A percentile compares a stretch with the other conserved stretches of the same genome.
These are phyloP conservation scores for Myxozyma neglecta DNA, from an alignment of 805 yeast genomes.

Conservation along the genomic window DNA sequence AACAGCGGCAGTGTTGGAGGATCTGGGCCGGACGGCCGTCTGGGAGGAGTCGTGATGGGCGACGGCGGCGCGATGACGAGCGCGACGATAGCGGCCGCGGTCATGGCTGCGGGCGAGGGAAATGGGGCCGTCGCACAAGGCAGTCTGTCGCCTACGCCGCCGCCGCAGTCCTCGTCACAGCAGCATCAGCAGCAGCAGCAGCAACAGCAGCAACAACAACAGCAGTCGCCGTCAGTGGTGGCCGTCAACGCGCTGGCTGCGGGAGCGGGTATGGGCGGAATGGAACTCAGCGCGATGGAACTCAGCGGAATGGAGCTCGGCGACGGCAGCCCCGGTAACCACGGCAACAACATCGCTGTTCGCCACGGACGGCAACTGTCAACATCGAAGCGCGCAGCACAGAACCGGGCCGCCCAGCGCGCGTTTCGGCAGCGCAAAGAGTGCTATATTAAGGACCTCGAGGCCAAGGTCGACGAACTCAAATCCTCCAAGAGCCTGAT, in stretches of 20 bases:
- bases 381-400: constrained; percentile 82
- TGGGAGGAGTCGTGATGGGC: too few relatives aligned
- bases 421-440: constrained; percentile 88
- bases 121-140: background rate
- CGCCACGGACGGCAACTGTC: constrained; percentile 48
- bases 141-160: background rate
- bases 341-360: background rate
- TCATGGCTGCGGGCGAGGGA: too few relatives aligned
- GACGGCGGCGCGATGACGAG: too few relatives aligned
- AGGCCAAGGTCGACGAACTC: constrained; percentile 63
- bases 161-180: constrained; percentile 1
- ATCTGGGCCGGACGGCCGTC: too few relatives aligned
- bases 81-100: too few relatives aligned
- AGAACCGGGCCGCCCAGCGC: constrained; percentile 87
- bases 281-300: too few relatives aligned
- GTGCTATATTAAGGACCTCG: constrained; percentile 75
- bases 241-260: background rate
- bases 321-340: constrained; percentile 2
- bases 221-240: constrained; percentile 9
- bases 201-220: background rate
- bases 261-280: too few relatives aligned
- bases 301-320: background rate
- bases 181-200: background rate
- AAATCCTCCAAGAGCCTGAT: constrained; percentile 63
- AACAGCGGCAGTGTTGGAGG: too few relatives aligned